Percentiles rank a stretch among this genome's conserved stretches.
phyloP scores from a whole-genome alignment of 106 monocot species.

The Dendrobium huoshanense region DNA sequence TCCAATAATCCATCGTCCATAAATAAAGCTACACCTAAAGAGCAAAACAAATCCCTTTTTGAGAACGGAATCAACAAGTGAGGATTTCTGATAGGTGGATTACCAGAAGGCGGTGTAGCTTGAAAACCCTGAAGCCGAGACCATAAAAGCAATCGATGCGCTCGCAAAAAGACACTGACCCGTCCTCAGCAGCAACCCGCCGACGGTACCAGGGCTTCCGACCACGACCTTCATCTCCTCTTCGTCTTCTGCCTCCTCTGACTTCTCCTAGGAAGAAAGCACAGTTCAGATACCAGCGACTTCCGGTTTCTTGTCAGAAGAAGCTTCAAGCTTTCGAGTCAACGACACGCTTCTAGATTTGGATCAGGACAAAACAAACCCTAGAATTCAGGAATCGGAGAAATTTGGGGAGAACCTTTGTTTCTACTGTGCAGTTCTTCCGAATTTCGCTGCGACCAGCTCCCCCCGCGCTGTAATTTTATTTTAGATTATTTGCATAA shows the following conservation, averaged over 20 bases:
- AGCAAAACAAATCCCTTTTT: neutral
- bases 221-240: constrained; percentile 33
- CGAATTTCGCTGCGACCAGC: too few relatives aligned
- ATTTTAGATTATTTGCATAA: too few relatives aligned
- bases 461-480: too few relatives aligned
- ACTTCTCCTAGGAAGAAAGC: neutral
- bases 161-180: constrained; percentile 34
- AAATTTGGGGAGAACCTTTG: neutral
- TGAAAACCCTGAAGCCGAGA: constrained; percentile 19
- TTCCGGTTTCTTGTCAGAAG: neutral
- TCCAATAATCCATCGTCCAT: neutral
- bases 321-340: neutral
- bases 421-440: neutral
- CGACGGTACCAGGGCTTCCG: constrained; percentile 35
- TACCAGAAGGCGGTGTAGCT: constrained; percentile 24
- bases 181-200: constrained; percentile 29
- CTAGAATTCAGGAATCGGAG: neutral
- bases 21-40: neutral
- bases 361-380: neutral
- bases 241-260: neutral
- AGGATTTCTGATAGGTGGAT: neutral
- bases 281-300: neutral
- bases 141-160: constrained; percentile 31
- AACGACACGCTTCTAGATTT: neutral
- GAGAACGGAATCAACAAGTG: neutral